Evolutionary conservation across 2,329 filamentous ascomycete species (phyloP).

Genomic region (Colletotrichum simmondsii): DNA sequence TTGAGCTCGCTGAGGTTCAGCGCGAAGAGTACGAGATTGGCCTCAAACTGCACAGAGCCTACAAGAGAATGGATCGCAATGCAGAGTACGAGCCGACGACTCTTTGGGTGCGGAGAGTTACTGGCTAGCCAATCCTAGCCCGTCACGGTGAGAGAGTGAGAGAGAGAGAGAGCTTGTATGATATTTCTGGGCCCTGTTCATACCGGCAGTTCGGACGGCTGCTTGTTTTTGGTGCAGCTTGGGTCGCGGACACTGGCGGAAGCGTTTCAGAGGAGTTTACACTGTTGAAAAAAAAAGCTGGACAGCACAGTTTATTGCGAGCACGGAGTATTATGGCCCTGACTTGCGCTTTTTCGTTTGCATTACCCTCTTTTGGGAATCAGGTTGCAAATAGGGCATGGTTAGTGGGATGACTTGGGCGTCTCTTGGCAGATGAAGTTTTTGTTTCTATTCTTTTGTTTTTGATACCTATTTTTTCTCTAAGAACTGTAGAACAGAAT

Average conservation of each 20-base stretch:
- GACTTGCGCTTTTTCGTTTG: not conserved
- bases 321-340: slow-evolving; percentile 15
- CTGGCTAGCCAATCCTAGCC: slow-evolving; percentile 54
- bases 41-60: slow-evolving; percentile 77
- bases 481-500: slow-evolving; percentile 18
- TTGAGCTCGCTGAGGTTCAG: slow-evolving; percentile 78
- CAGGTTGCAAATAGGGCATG: not conserved
- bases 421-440: not conserved
- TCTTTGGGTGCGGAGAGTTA: slow-evolving; percentile 84
- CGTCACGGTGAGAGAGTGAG: not conserved
- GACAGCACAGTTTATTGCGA: not conserved
- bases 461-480: slow-evolving; percentile 26
- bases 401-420: not conserved
- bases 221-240: not conserved
- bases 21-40: slow-evolving; percentile 84
- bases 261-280: slow-evolving; percentile 30
- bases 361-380: not conserved
- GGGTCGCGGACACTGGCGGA: slow-evolving; percentile 11
- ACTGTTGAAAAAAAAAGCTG: not conserved
- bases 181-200: not conserved
- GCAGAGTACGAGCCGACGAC: slow-evolving; percentile 72
- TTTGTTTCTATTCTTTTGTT: slow-evolving; percentile 1
- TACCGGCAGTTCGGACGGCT: not conserved
- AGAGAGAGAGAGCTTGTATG: not conserved
- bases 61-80: slow-evolving; percentile 79